Base-by-base conservation (phyloP, 2,329 filamentous ascomycete genomes). In the Gaeumannomyces tritici region DNA sequence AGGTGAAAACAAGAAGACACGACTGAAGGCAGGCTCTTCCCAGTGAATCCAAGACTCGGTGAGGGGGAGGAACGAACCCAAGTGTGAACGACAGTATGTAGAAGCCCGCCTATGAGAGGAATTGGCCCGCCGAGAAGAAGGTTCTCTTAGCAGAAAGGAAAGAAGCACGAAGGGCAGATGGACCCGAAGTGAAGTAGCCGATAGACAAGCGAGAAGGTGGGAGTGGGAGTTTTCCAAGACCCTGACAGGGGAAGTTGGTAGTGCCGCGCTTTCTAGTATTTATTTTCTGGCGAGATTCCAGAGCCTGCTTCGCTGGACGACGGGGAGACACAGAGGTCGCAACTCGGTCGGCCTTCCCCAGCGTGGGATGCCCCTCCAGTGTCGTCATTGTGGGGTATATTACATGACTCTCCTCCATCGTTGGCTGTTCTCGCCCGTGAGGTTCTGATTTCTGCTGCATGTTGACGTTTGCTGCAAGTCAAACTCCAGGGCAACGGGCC, bases 331-430 rank as follows among this genome's bases (percentile, higher is more conserved):
- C 42, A 51, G 9, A n/a, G 42, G 21, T 5, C 42, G 13, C 21
- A 51, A 24, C 42, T n/a, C 42, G 24, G 42, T 51, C 42, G 42
- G 42, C 42, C 42, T 51, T 51, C n/a, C 42, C 42, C 42, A 21
- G 18, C 21, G 42, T n/a, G n/a, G 21, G 13, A 55, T 60, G 57
- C 58, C 55, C 62, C 62, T 56, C 64, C 64, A 64, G 58, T 65
- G 64, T 65, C 64, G 64, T 65, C 64, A 65, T 65, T 63, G 62
- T 64, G 61, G 62, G 56, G 21, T 15, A 56, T 55, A 26, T 33
- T 18, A 56, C 31, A 26, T n/a, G 15, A 29, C 51, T 26, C 42
- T 51, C 1, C 24, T 9, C 29, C 9, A 11, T 21, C 24, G 8
- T 18, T 24, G 42, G 15, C 6, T 11, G 21, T 51, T 51, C 42